Evolutionary conservation across 2,329 filamentous ascomycete species (phyloP), one percentile per base, ranked within the genome.

Genomic region (Arachnomyces sp.): DNA sequence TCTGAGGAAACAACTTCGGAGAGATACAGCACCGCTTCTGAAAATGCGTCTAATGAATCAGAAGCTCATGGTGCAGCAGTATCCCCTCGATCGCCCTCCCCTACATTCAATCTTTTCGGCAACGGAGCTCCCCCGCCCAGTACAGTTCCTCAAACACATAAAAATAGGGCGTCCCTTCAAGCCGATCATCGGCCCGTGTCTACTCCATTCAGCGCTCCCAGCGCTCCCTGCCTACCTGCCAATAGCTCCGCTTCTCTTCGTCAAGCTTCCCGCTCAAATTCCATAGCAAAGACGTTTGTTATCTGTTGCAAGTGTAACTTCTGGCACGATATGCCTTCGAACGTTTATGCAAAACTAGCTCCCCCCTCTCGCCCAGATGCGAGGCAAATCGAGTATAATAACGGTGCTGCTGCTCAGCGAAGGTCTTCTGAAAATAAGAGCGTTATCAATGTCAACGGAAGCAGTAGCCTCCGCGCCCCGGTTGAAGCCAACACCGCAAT

Each of bases 301-400:
- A 63, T 68, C 31, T 68, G 65, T 44, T 68, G 65, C 43, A 52
- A 57, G 38, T 68, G 65, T 53, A 60, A 58, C 34, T 61, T 57
- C 45, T 68, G 64, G 64, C 64, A 68, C 44, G 63, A 67, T 38
- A 54, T 65, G 44, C 65, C 65, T 2, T 57, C 61, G 9, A 56
- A 62, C 25, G 47, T 61, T 14, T 66, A 65, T 44, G 54, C 60
- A 33, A 62, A 52, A 38, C 51, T 66, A 28, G 52, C 57, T 25
- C 53, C 51, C 37, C 52, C 60, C n/a, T n/a, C n/a, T n/a, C n/a
- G n/a, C n/a, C n/a, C n/a, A n/a, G n/a, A n/a, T n/a, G n/a, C n/a
- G 21, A 25, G 9, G 21, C 21, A 5, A 5, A 5, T 9, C 21
- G 21, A 25, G 5, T 5, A 25, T 5, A 25, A 9, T 9, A 25